phyloP scores from a whole-genome alignment of 306 rosid genomes.

The Quillaja saponaria region DNA sequence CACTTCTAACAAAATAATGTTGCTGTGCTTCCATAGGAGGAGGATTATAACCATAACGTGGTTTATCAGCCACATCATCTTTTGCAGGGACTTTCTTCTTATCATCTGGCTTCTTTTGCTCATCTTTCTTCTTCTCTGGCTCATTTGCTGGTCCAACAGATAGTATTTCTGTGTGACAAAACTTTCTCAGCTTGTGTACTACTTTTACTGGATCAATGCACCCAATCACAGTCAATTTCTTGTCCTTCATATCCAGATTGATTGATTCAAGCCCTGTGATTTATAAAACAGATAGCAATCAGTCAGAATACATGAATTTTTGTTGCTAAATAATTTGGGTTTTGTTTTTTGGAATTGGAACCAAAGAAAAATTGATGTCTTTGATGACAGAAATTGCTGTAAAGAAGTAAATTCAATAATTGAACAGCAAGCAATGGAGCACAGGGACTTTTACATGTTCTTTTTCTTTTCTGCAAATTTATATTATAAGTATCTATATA shows the following conservation, averaged over 20 bases:
- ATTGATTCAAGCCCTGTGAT: slow-evolving; percentile 72
- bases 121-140: slow-evolving; percentile 53
- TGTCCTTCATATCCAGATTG: slow-evolving; percentile 63
- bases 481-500: background rate
- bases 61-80: slow-evolving; percentile 28
- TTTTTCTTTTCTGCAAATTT: background rate
- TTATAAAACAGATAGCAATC: background rate
- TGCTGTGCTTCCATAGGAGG: slow-evolving; percentile 26
- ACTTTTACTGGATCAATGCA: slow-evolving; percentile 58
- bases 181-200: slow-evolving; percentile 61
- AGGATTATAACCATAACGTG: background rate
- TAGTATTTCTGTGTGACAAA: slow-evolving; percentile 45
- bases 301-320: slow-evolving; percentile 6
- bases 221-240: slow-evolving; percentile 66
- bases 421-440: too few relatives aligned
- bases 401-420: too few relatives aligned
- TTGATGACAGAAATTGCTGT: too few relatives aligned
- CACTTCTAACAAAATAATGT: slow-evolving; percentile 27
- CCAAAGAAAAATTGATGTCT: background rate
- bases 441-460: too few relatives aligned
- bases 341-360: background rate
- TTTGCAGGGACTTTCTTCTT: slow-evolving; percentile 42
- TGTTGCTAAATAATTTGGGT: background rate
- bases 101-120: slow-evolving; percentile 25
- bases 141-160: slow-evolving; percentile 78